Evolutionary conservation across 495 filamentous ascomycete species (phyloP), one percentile per base, ranked within the genome.

Genomic region (Tuber melanosporum): DNA sequence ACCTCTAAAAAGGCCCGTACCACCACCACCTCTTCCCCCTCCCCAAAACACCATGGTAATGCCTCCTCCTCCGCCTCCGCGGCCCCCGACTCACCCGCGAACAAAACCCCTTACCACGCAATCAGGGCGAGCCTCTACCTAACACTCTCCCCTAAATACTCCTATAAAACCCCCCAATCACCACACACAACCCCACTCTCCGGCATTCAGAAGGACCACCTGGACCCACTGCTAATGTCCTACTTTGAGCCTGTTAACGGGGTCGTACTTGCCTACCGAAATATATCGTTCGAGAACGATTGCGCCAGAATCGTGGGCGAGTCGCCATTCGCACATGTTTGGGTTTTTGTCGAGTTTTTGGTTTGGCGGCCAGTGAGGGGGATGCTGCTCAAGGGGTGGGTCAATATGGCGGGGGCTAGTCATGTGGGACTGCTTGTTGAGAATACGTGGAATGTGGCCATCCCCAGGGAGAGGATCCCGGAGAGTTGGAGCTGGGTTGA

Each of bases 371-470:
- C 92, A 1, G 83, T 86, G 79, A 88, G 86, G 76, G 89, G 89
- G 22, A 85, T 86, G 42, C 84, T 82, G 47, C 84, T 94, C 41
- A 88, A 92, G 73, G 92, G 90, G 19, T 90, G 86, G 83, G 88
- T 94, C 45, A 93, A 91, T 78, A 85, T 93, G 47, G 90, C 92
- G 81, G 91, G 89, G n/a, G 89, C 91, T 75, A 89, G 89, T 14
- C 91, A 93, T 81, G 81, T 95, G 1, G 91, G 91, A 39, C 85
- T 93, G 5, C 86, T 93, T 4, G 91, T 90, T 20, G 89, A 90
- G 80, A 95, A 95, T 83, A 85, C 92, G 26, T 93, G 94, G 87
- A 91, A 90, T 77, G 91, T 91, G 1, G 90, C 88, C 62, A 90
- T 95, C 72, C 89, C 91, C 77, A 85, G 88, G 77, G 88, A 88